Base-by-base conservation (phyloP, 768 basidiomycete species). In the Rhodotorula kratochvilovae region DNA sequence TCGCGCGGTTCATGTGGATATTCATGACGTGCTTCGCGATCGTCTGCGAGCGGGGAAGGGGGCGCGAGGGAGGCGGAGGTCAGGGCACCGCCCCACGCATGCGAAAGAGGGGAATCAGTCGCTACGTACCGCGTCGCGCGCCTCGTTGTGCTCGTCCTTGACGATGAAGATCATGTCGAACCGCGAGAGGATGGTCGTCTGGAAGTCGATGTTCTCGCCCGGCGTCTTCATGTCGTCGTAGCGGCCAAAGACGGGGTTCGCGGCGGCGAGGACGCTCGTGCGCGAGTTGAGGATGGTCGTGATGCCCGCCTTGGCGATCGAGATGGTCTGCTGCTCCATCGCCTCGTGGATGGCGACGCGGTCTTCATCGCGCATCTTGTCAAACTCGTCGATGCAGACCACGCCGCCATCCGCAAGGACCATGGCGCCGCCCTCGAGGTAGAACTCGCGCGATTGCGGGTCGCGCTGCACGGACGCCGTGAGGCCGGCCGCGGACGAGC, bases 151-250 rank as follows among this genome's bases (percentile, higher is more conserved):
- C 78, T 98, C 93, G 77, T 99, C 96, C 80, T 90, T 92, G 70
- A 99, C 90, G 74, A 99, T 95, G 83, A 98, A 99, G 77, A 99
- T 98, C 94, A 99, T 95, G 79, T 99, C 96, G 81, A 99, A 99
- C 67, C 96, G 90, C 59, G 94, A 97, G 79, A 99, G 81, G 75
- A 99, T 97, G 3, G 96, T 98, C 12, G 94, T 96, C 82, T 96
- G 93, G 80, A 96, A 94, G 79, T 96, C 94, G 74, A 96, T 96
- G 79, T 96, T 96, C 91, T 97, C 93, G 78, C 94, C 93, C 21
- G 93, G 93, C 80, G 90, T 93, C 76, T 91, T 86, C 68, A 91
- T 96, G 78, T 98, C 95, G 78, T 99, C 94, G 77, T 98, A 99
- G 69, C 95, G 85, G 61, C 95, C 95, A 83, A 94, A 97, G 17